Percentiles rank a stretch among this genome's conserved stretches.
phyloP scores from a whole-genome alignment of 345 rosid species.

The Populus pruinosa region DNA sequence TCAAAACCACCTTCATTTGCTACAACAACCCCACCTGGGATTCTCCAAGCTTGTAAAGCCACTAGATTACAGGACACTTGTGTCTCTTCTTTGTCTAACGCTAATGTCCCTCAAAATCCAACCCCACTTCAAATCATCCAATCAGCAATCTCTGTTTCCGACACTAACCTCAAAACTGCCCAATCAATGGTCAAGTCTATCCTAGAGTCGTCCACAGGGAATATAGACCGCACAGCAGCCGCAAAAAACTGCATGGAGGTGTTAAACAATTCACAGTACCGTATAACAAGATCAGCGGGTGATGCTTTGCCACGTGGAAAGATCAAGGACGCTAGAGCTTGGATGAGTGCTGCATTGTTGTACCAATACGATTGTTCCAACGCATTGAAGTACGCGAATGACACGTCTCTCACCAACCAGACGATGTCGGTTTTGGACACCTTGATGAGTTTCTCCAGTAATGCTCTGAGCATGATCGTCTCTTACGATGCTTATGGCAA shows the following conservation, averaged over 20 bases:
- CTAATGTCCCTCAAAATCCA: constrained; percentile 32
- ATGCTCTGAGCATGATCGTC: constrained; percentile 67
- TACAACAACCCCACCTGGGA: constrained; percentile 1
- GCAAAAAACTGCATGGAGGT: constrained; percentile 56
- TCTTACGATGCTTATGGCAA: constrained; percentile 59
- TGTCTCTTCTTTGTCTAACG: constrained; percentile 32
- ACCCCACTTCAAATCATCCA: constrained; percentile 55
- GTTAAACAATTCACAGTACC: constrained; percentile 49
- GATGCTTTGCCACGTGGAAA: constrained; percentile 44
- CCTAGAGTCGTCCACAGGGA: constrained; percentile 49
- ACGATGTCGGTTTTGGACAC: constrained; percentile 64
- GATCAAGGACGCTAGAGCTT: constrained; percentile 70
- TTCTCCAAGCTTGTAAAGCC: constrained; percentile 58
- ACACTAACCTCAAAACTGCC: constrained; percentile 48
- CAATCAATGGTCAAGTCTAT: constrained; percentile 55
- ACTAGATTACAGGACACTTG: constrained; percentile 58
- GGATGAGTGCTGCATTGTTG: constrained; percentile 69
- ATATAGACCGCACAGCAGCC: constrained; percentile 53
- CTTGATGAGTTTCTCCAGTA: constrained; percentile 48
- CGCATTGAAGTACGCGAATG: constrained; percentile 66
- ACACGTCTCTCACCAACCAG: constrained; percentile 37
- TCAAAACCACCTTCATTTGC: not conserved
- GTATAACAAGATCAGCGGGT: constrained; percentile 39
- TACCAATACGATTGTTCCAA: constrained; percentile 80
- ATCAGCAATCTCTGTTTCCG: constrained; percentile 59